Conservation (phyloP, 345 rosid genomes). For the Anastatica hierochuntica region DNA sequence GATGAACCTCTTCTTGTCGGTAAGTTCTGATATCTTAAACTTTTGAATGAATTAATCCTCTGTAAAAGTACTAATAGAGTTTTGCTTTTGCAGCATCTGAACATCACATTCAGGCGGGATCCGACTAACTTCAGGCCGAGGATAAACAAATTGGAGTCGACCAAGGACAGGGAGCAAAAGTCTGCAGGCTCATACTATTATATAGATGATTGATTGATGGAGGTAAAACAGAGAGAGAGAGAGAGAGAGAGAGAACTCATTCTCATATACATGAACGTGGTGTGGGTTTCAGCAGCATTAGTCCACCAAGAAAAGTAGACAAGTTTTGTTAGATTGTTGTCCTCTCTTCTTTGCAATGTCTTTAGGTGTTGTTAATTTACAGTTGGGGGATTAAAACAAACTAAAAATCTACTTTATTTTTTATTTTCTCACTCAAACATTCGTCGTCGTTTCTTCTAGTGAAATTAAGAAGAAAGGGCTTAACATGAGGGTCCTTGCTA, state of each 20-base stretch:
- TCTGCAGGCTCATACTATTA: conserved; percentile 89
- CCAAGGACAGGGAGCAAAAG: conserved; percentile 96
- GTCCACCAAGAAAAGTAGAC: too few species aligned
- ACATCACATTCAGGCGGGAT: conserved; percentile 90
- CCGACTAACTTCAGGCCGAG: conserved; percentile 93
- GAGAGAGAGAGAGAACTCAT: too few species aligned
- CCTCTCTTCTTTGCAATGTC: too few species aligned
- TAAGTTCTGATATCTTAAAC: conserved; percentile 26
- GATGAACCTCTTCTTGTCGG: conserved; percentile 96
- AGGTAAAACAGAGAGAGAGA: not conserved
- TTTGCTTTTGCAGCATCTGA: conserved; percentile 51
- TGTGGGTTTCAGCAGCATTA: too few species aligned
- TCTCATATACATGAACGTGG: too few species aligned
- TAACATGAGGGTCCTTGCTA: too few species aligned
- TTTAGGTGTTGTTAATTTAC: not conserved
- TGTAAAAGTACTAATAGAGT: not conserved
- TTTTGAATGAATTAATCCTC: not conserved
- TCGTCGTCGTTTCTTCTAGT: too few species aligned
- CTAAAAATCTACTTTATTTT: too few species aligned
- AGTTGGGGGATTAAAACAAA: too few species aligned
- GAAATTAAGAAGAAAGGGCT: too few species aligned
- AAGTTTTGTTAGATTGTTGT: too few species aligned
- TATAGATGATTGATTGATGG: conserved; percentile 50
- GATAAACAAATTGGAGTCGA: conserved; percentile 86
- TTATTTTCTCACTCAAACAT: too few species aligned